phyloP scores from a whole-genome alignment of 2,329 filamentous ascomycete genomes.

The Fusarium penzigii region DNA sequence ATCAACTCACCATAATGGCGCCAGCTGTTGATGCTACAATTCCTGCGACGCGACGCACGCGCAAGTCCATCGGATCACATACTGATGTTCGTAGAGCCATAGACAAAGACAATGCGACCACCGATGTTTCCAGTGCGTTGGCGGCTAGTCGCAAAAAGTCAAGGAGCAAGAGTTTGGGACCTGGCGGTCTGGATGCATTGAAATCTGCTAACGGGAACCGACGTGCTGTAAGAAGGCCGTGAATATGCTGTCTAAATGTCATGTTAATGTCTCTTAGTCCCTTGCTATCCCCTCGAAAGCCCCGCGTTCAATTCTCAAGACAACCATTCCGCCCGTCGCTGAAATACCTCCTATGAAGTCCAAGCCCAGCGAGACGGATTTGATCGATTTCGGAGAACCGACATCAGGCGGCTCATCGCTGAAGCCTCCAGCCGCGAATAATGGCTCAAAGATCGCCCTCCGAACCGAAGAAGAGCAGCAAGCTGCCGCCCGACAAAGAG shows the following conservation, averaged over 20 bases:
- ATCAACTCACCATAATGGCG: constrained; percentile 33
- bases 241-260: constrained; percentile 2
- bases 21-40: constrained; percentile 46
- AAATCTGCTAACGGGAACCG: constrained; percentile 75
- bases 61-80: constrained; percentile 70
- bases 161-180: constrained; percentile 94
- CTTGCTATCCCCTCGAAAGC: constrained; percentile 53
- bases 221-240: constrained; percentile 63
- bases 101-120: constrained; percentile 79
- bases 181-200: constrained; percentile 82
- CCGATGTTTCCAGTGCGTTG: constrained; percentile 60
- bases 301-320: constrained; percentile 77
- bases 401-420: constrained; percentile 8
- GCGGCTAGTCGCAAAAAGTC: constrained; percentile 65
- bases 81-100: constrained; percentile 52
- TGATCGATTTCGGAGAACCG: constrained; percentile 19
- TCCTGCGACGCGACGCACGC: constrained; percentile 57
- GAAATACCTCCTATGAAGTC: constrained; percentile 67
- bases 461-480: constrained; percentile 72
- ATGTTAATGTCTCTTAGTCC: constrained; percentile 45
- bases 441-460: constrained; percentile 60
- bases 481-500: constrained; percentile 67
- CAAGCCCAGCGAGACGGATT: constrained; percentile 22
- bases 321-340: constrained; percentile 66
- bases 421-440: constrained; percentile 17